A percentile compares a stretch with the other conserved stretches of the same genome.
phyloP scores from a whole-genome alignment of 148 eudicot genomes.

The Heliosperma pusillum region DNA sequence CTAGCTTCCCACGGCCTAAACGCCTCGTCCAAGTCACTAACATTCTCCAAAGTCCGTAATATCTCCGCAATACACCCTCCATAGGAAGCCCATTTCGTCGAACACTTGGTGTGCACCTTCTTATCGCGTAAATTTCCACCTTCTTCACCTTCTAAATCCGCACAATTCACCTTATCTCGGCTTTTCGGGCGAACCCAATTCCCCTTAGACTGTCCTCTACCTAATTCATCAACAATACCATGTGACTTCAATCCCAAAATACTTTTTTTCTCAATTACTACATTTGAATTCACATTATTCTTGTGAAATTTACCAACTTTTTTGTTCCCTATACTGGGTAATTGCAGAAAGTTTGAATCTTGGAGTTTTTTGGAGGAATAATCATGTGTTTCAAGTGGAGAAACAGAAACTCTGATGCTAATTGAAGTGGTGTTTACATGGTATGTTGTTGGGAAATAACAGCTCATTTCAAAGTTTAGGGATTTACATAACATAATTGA shows the following conservation, averaged over 20 bases:
- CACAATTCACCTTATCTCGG: conserved; percentile 16
- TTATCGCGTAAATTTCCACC: conserved; percentile 13
- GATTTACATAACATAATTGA: conserved; percentile 42
- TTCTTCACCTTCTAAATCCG: background rate
- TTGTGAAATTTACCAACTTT: conserved; percentile 25
- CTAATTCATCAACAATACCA: conserved; percentile 20
- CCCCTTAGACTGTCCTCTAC: conserved; percentile 15
- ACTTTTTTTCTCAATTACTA: conserved; percentile 18
- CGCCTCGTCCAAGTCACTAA: conserved; percentile 66
- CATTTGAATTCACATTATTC: conserved; percentile 19
- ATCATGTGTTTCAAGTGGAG: conserved; percentile 32
- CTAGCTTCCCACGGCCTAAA: conserved; percentile 73
- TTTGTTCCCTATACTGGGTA: conserved; percentile 30
- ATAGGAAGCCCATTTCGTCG: conserved; percentile 67
- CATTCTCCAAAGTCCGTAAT: conserved; percentile 53
- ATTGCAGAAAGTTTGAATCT: conserved; percentile 18
- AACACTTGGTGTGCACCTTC: conserved; percentile 55
- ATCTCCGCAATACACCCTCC: conserved; percentile 69
- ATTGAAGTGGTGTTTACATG: conserved; percentile 36
- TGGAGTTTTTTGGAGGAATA: conserved; percentile 30
- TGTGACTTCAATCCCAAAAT: too few relatives aligned
- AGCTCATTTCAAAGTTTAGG: conserved; percentile 42
- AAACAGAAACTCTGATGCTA: conserved; percentile 29
- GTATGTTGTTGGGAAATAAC: conserved; percentile 32
- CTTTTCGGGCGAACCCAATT: conserved; percentile 5